Evolutionary conservation across 129 eudicot genomes (phyloP).

Genomic region (Saussurea involucrata): DNA sequence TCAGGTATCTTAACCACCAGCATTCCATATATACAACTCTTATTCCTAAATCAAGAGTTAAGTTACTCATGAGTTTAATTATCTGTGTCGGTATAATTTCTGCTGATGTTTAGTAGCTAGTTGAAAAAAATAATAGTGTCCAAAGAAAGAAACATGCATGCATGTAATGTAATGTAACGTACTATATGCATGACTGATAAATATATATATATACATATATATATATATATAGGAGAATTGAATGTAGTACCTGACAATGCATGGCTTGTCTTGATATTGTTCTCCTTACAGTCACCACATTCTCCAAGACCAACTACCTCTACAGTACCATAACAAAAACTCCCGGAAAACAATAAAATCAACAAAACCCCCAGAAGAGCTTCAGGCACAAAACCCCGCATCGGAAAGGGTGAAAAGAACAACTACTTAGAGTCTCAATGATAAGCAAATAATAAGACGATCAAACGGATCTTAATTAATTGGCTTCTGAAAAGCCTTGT

Average conservation of each 20-base stretch:
- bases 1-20: neutral
- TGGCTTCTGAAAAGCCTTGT: slow-evolving; percentile 10
- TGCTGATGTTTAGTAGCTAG: neutral
- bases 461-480: neutral
- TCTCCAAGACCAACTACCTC: slow-evolving; percentile 75
- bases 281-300: slow-evolving; percentile 80
- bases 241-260: slow-evolving; percentile 67
- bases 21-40: neutral
- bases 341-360: slow-evolving; percentile 35
- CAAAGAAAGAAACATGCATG: neutral
- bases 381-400: slow-evolving; percentile 10
- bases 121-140: neutral
- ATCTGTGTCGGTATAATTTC: neutral
- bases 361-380: slow-evolving; percentile 37
- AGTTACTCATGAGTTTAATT: too few relatives aligned
- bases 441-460: slow-evolving; percentile 22
- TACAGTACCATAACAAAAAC: slow-evolving; percentile 42
- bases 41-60: neutral
- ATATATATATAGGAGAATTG: neutral
- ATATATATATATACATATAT: neutral
- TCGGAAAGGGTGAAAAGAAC: neutral
- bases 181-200: neutral
- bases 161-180: neutral
- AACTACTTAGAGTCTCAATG: slow-evolving; percentile 13
- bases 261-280: slow-evolving; percentile 56